phyloP scores from a whole-genome alignment of 768 basidiomycete genomes.

The Obba rivulosa region DNA sequence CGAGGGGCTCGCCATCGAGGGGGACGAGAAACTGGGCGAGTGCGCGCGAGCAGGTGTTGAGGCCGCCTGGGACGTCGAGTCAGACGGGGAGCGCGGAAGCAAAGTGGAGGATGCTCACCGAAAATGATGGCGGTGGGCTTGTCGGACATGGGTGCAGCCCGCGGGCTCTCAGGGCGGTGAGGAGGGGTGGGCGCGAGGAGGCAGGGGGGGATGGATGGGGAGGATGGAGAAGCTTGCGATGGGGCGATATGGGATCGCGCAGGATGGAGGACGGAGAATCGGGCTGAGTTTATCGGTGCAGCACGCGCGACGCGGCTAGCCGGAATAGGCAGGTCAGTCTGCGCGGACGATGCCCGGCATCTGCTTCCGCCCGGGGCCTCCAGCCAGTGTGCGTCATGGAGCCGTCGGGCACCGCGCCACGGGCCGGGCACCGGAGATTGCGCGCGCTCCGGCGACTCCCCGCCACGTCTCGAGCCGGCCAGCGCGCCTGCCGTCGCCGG shows the following conservation, averaged over 20 bases:
- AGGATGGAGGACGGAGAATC: constrained; percentile 10
- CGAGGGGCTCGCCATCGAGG: constrained; percentile 58
- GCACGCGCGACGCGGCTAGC: too few species aligned
- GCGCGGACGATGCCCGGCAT: too few species aligned
- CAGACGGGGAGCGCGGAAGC: constrained; percentile 9
- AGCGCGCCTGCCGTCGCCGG: too few species aligned
- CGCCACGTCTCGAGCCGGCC: too few species aligned
- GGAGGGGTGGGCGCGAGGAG: constrained; percentile 3
- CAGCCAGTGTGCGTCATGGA: too few species aligned
- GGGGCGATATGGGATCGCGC: constrained; percentile 20
- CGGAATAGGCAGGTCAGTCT: too few species aligned
- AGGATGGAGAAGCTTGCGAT: constrained; percentile 15
- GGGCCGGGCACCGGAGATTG: too few species aligned
- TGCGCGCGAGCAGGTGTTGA: constrained; percentile 74
- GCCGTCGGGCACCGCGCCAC: too few species aligned
- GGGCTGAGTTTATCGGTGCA: neutral
- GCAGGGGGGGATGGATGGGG: constrained; percentile 15
- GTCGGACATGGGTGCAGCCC: constrained; percentile 28
- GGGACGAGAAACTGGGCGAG: constrained; percentile 68
- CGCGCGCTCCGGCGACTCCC: too few species aligned
- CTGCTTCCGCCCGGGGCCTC: too few species aligned
- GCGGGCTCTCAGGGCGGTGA: constrained; percentile 2
- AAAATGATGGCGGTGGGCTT: constrained; percentile 72
- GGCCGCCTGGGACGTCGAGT: constrained; percentile 48
- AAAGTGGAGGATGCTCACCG: constrained; percentile 39